Percentiles rank a stretch among this genome's conserved stretches.
phyloP scores from a whole-genome alignment of 768 basidiomycete genomes.

The Pisolithus albus region DNA sequence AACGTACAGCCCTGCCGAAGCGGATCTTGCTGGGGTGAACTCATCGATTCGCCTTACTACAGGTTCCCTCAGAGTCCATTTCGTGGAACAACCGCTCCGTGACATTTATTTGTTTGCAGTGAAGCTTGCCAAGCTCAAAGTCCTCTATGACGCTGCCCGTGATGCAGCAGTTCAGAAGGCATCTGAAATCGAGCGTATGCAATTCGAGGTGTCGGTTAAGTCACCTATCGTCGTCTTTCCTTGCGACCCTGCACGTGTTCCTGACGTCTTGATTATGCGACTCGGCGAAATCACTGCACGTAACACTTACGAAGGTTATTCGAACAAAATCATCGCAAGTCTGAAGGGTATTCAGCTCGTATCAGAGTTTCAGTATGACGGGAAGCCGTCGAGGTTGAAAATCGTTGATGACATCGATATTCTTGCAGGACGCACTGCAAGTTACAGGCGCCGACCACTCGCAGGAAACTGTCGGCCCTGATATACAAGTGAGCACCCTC shows the following conservation, averaged over 20 bases:
- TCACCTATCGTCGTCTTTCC: slow-evolving; percentile 92
- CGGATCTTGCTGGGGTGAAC: slow-evolving; percentile 70
- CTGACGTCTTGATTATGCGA: slow-evolving; percentile 69
- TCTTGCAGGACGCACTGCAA: slow-evolving; percentile 60
- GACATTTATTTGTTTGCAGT: slow-evolving; percentile 76
- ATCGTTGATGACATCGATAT: slow-evolving; percentile 91
- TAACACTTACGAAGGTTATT: slow-evolving; percentile 57
- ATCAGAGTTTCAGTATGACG: slow-evolving; percentile 53
- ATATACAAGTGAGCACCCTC: slow-evolving; percentile 55
- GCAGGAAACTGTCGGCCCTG: slow-evolving; percentile 52
- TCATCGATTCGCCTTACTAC: slow-evolving; percentile 75
- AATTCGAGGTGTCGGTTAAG: slow-evolving; percentile 84
- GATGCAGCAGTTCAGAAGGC: slow-evolving; percentile 89
- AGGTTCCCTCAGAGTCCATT: slow-evolving; percentile 87
- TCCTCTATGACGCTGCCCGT: slow-evolving; percentile 89
- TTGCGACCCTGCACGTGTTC: slow-evolving; percentile 49
- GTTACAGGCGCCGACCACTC: slow-evolving; percentile 45
- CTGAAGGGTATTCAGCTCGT: slow-evolving; percentile 79
- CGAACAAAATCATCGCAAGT: slow-evolving; percentile 63
- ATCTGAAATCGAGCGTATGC: slow-evolving; percentile 90
- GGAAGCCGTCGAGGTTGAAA: slow-evolving; percentile 52
- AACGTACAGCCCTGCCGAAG: slow-evolving; percentile 72
- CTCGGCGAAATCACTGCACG: slow-evolving; percentile 84
- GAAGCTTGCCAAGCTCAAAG: slow-evolving; percentile 87
- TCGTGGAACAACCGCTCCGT: slow-evolving; percentile 86